phyloP scores from a whole-genome alignment of 177 flowering plant genomes.

The Vitis hybrid region DNA sequence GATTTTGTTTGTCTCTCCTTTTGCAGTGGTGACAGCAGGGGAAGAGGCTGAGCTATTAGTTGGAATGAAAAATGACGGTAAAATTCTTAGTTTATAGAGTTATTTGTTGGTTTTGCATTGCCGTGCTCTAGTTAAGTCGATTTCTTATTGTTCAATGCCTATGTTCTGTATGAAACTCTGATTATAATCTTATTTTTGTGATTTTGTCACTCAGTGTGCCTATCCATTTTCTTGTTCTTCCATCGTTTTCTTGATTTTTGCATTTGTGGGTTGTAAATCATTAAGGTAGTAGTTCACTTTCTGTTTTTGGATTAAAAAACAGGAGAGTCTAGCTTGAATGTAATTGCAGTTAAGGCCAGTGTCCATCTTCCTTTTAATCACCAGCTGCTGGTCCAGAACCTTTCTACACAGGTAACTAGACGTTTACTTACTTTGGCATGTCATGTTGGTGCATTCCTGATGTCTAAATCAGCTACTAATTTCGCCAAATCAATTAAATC shows the following conservation, averaged over 20 bases:
- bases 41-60: constrained; percentile 78
- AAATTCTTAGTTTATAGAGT: neutral
- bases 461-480: neutral
- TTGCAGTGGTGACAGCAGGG: constrained; percentile 74
- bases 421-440: neutral
- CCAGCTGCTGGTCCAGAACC: constrained; percentile 70
- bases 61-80: constrained; percentile 85
- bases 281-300: constrained; percentile 2
- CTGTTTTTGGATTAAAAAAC: constrained; percentile 16
- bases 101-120: neutral
- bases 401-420: constrained; percentile 65
- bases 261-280: neutral
- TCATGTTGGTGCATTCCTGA: neutral
- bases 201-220: neutral
- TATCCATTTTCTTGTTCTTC: neutral
- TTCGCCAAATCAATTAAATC: neutral
- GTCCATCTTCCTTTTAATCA: constrained; percentile 89
- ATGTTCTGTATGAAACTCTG: neutral
- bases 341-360: constrained; percentile 74
- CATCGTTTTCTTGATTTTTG: neutral
- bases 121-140: neutral
- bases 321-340: constrained; percentile 70
- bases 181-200: neutral
- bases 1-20: constrained; percentile 8
- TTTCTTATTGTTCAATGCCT: neutral